A percentile compares a stretch with the other conserved stretches of the same genome.
Evolutionary conservation across 345 rosid genomes (phyloP).

Genomic region (Atalantia buxifolia): DNA sequence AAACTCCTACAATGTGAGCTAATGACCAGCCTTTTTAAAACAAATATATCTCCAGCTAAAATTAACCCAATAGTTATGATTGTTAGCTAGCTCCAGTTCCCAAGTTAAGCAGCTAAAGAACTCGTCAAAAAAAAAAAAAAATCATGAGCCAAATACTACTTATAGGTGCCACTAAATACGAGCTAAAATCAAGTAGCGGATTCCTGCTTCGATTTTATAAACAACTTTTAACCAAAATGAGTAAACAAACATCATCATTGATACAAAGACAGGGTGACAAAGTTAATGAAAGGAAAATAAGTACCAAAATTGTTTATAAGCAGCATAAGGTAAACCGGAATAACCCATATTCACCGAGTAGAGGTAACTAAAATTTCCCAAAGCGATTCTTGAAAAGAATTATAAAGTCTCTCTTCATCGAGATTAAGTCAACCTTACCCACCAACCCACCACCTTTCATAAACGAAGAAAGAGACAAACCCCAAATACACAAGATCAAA

Average conservation of each 20-base stretch:
- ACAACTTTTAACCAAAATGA: background rate
- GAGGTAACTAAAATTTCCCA: slow-evolving; percentile 22
- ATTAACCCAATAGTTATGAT: background rate
- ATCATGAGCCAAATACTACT: background rate
- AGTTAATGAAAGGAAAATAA: background rate
- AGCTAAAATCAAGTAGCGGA: slow-evolving; percentile 5
- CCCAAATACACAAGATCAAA: slow-evolving; percentile 11
- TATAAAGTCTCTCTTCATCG: slow-evolving; percentile 13
- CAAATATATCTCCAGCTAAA: background rate
- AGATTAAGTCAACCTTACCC: slow-evolving; percentile 70
- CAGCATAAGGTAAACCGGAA: slow-evolving; percentile 14
- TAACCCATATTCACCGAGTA: slow-evolving; percentile 3
- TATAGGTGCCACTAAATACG: background rate
- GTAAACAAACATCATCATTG: background rate
- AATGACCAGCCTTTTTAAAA: background rate
- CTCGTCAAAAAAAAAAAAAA: background rate
- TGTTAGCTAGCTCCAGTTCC: slow-evolving; percentile 1
- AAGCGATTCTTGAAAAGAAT: slow-evolving; percentile 17
- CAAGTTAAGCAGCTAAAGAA: slow-evolving; percentile 6
- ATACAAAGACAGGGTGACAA: slow-evolving; percentile 21
- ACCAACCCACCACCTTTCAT: slow-evolving; percentile 81
- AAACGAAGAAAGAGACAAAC: slow-evolving; percentile 14
- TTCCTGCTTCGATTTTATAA: background rate
- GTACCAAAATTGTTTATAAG: slow-evolving; percentile 8
- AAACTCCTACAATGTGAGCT: background rate